Percentiles rank a stretch among this genome's conserved stretches.
These are phyloP conservation scores for Amanita brunnescens DNA, from an alignment of 768 basidiomycete species.

Conservation along the genomic window DNA sequence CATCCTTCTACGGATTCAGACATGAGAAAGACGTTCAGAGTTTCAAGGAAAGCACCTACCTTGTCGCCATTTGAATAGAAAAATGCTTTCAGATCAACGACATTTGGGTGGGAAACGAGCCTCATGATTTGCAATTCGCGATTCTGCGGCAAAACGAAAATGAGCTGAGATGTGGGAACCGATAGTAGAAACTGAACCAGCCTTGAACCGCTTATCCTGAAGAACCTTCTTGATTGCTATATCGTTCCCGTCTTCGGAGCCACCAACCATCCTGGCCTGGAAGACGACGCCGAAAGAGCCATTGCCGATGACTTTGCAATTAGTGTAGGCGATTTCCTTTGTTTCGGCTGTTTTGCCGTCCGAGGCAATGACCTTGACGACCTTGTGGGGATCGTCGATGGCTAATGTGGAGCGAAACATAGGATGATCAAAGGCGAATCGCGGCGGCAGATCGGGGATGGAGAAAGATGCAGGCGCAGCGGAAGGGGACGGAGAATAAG, in stretches of 20 bases:
- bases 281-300: conserved; percentile 99
- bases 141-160: conserved; percentile 48
- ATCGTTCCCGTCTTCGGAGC: conserved; percentile 61
- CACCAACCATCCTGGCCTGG: conserved; percentile 78
- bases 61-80: conserved; percentile 99
- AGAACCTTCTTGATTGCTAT: conserved; percentile 99
- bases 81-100: conserved; percentile 95
- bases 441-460: conserved; percentile 10
- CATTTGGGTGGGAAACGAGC: conserved; percentile 93
- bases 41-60: conserved; percentile 34
- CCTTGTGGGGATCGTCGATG: conserved; percentile 93
- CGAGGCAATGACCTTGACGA: conserved; percentile 91
- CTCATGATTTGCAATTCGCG: conserved; percentile 99
- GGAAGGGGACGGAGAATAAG: conserved; percentile 9
- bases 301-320: conserved; percentile 97
- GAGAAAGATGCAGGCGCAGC: conserved; percentile 9
- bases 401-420: conserved; percentile 27
- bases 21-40: conserved; percentile 9
- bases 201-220: conserved; percentile 99
- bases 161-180: conserved; percentile 2
- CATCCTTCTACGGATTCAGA: conserved; percentile 71
- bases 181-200: conserved; percentile 29
- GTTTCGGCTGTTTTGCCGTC: conserved; percentile 91
- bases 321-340: conserved; percentile 86
- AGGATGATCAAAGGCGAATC: conserved; percentile 30